Evolutionary conservation across 1,284 basidiomycete genomes (phyloP), one percentile per base, ranked within the genome.

Genomic region (Fomitopsis palustris): DNA sequence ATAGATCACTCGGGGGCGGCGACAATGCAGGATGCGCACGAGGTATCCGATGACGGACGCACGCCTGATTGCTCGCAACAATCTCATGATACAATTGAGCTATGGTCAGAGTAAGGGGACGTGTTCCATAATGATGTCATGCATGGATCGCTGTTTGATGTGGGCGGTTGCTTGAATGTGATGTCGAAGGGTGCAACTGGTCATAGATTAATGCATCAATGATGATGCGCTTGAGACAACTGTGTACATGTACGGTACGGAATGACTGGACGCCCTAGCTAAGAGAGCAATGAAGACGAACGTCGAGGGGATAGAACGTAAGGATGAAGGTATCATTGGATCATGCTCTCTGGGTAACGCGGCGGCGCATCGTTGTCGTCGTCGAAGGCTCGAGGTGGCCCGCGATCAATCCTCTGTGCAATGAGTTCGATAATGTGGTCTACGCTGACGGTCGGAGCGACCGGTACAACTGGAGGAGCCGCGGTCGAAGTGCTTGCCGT

Each of bases 51-150:
- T 8, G 45, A 31, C 19, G 56, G 12, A 5, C 12, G 29, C 27
- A 47, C 25, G 23, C 21, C 25, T 16, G 25, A 23, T 27, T 54
- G 41, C 61, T 79, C 78, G 12, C 77, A 77, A 61, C 60, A 60
- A 49, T 76, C 81, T 42, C 65, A 75, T 42, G 82, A 84, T 65
- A 79, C 75, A 38, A 85, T 85, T 49, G 75, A 84, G 65, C 84
- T 81, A 38, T 86, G 83, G 83, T 72, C 62, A 16, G 53, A 57
- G 39, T 41, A 16, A 31, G 45, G 54, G 45, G 39, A 39, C 14
- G 25, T 23, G 31, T 12, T 35, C 14, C 12, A n/a, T n/a, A n/a
- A n/a, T n/a, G n/a, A n/a, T n/a, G n/a, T n/a, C n/a, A n/a, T n/a
- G n/a, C n/a, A n/a, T n/a, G n/a, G n/a, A n/a, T n/a, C n/a, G n/a